A percentile compares a stretch with the other conserved stretches of the same genome.
phyloP scores from a whole-genome alignment of 768 basidiomycete species.

The Cystofilobasidium ferigula region DNA sequence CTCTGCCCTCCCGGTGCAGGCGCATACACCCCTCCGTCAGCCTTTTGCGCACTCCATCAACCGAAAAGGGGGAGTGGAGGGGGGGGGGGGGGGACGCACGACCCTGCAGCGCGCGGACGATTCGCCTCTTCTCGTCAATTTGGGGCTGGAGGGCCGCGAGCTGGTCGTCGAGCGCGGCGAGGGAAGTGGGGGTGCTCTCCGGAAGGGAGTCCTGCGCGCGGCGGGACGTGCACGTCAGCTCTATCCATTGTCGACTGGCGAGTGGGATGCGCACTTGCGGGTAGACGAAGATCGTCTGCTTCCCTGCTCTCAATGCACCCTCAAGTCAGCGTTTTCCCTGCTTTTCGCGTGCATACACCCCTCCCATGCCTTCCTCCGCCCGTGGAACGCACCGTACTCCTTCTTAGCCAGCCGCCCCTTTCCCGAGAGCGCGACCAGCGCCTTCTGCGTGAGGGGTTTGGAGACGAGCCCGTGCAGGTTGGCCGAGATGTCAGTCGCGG shows the following conservation, averaged over 20 bases:
- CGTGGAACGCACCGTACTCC: constrained; percentile 15
- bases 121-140: not conserved
- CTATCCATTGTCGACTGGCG: too few species aligned
- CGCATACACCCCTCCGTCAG: not conserved
- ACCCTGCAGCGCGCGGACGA: not conserved
- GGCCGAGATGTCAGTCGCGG: constrained; percentile 25
- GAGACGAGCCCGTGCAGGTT: constrained; percentile 24
- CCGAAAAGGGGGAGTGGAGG: not conserved
- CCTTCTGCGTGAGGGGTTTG: constrained; percentile 21
- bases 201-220: not conserved
- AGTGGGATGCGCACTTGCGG: constrained; percentile 8
- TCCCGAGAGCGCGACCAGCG: constrained; percentile 10
- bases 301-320: constrained; percentile 6
- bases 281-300: constrained; percentile 25
- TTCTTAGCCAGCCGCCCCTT: constrained; percentile 17
- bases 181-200: not conserved
- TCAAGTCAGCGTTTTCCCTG: not conserved
- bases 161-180: constrained; percentile 8
- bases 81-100: not conserved
- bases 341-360: not conserved
- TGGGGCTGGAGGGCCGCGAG: not conserved
- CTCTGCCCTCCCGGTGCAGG: not conserved
- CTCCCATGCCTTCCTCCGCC: not conserved
- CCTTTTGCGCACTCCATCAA: too few species aligned
- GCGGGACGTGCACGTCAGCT: not conserved